Conservation (phyloP, 2,329 filamentous ascomycete species). For the Pseudocercospora fuligena region DNA sequence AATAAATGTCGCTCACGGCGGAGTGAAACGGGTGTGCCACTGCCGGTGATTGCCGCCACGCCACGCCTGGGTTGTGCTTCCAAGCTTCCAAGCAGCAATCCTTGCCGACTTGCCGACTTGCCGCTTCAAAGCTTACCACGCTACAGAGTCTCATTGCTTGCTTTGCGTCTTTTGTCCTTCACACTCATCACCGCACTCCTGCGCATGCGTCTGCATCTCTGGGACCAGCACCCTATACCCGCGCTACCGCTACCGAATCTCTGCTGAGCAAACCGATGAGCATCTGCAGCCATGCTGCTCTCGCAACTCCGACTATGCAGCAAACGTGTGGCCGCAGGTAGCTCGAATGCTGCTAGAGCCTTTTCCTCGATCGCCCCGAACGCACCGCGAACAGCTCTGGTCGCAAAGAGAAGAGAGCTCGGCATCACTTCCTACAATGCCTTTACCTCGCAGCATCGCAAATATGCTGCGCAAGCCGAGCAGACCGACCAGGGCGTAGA, state of each 20-base stretch:
- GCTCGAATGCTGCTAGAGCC: conserved; percentile 51
- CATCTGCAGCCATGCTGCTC: conserved; percentile 66
- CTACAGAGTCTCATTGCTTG: not conserved
- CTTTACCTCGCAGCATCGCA: conserved; percentile 54
- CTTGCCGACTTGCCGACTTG: not conserved
- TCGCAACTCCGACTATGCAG: conserved; percentile 68
- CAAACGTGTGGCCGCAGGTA: conserved; percentile 65
- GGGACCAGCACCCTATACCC: not conserved
- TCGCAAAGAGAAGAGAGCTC: conserved; percentile 54
- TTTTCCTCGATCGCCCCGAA: conserved; percentile 47
- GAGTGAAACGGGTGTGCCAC: not conserved
- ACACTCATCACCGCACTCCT: not conserved
- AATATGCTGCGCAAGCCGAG: conserved; percentile 64
- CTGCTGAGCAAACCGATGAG: conserved; percentile 22
- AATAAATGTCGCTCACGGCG: not conserved
- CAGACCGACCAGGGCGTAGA: conserved; percentile 69
- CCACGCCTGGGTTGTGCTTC: too few relatives aligned
- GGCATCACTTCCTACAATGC: conserved; percentile 48
- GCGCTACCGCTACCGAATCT: not conserved
- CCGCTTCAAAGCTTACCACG: not conserved
- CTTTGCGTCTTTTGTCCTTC: not conserved
- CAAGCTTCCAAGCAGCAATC: too few relatives aligned
- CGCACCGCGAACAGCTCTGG: conserved; percentile 47
- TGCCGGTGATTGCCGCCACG: too few relatives aligned
- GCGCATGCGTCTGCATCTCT: not conserved